phyloP scores from a whole-genome alignment of 1,284 basidiomycete genomes.

The Agaricales sp. region DNA sequence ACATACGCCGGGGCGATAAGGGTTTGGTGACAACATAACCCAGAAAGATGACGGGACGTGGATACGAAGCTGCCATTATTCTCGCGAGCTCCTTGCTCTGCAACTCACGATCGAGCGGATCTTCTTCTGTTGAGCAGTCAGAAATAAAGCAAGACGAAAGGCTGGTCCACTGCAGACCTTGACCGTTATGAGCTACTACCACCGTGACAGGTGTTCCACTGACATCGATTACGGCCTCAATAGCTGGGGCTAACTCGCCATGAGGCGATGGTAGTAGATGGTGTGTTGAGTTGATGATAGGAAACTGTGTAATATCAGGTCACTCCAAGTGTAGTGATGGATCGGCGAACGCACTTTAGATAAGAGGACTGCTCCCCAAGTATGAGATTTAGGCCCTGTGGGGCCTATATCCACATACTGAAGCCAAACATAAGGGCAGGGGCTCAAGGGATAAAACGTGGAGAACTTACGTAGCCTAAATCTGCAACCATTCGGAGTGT shows the following conservation, averaged over 20 bases:
- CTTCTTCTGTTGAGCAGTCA: constrained; percentile 52
- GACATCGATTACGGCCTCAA: constrained; percentile 81
- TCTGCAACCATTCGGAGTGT: constrained; percentile 73
- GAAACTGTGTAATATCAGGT: constrained; percentile 47
- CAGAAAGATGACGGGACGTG: constrained; percentile 77
- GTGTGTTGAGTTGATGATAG: constrained; percentile 84
- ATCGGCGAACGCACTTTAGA: constrained; percentile 47
- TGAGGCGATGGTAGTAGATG: constrained; percentile 84
- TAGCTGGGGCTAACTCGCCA: constrained; percentile 88
- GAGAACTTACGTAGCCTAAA: constrained; percentile 58
- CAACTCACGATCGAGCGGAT: constrained; percentile 79
- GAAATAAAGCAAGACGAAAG: constrained; percentile 5
- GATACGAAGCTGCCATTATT: constrained; percentile 67
- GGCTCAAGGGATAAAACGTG: constrained; percentile 1
- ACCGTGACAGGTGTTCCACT: constrained; percentile 77
- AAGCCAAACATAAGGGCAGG: constrained; percentile 8
- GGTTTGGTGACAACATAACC: constrained; percentile 83
- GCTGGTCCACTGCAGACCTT: constrained; percentile 42
- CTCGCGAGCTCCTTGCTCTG: constrained; percentile 78
- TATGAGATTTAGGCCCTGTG: constrained; percentile 74
- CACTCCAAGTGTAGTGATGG: background rate
- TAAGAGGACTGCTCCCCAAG: constrained; percentile 82
- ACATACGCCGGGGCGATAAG: constrained; percentile 57
- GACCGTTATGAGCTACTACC: constrained; percentile 87
- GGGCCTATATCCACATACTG: constrained; percentile 79